Percentiles rank a stretch among this genome's conserved stretches.
phyloP scores from a whole-genome alignment of 1,139 yeast genomes.

The Sugiyamaella paludigena region DNA sequence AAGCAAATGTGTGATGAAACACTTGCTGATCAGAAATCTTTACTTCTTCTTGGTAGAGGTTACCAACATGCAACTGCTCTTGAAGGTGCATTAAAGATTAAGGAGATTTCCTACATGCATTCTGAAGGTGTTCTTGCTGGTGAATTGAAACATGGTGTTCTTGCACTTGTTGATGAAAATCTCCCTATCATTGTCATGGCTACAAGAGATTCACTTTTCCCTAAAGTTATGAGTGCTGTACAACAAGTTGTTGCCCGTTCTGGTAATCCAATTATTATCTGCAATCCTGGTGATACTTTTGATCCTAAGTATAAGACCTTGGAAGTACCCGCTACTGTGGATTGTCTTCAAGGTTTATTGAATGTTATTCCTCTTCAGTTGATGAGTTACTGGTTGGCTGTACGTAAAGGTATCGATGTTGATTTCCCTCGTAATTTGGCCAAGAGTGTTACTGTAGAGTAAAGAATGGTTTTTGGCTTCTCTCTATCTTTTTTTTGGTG shows the following conservation, averaged over 20 bases:
- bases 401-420: conserved; percentile 91
- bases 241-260: conserved; percentile 97
- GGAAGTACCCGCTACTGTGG: conserved; percentile 94
- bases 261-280: conserved; percentile 92
- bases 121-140: conserved; percentile 99
- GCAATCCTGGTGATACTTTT: conserved; percentile 75
- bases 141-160: conserved; percentile 96
- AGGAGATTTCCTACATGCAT: conserved; percentile 98
- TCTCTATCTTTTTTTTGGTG: neutral
- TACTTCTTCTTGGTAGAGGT: conserved; percentile 93
- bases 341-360: conserved; percentile 93
- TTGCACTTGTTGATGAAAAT: conserved; percentile 92
- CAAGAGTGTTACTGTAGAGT: conserved; percentile 95
- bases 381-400: conserved; percentile 97
- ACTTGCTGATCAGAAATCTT: conserved; percentile 77
- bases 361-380: conserved; percentile 94
- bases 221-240: conserved; percentile 93
- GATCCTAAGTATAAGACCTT: conserved; percentile 48
- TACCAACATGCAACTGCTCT: conserved; percentile 96
- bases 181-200: conserved; percentile 95
- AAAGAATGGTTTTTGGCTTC: conserved; percentile 22
- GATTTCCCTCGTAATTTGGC: conserved; percentile 99
- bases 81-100: conserved; percentile 97
- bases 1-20: conserved; percentile 70
- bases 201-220: conserved; percentile 95